A percentile compares a stretch with the other conserved stretches of the same genome.
These are phyloP conservation scores for Penstemon barbatus DNA, from an alignment of 257 asterid species.

Conservation along the genomic window DNA sequence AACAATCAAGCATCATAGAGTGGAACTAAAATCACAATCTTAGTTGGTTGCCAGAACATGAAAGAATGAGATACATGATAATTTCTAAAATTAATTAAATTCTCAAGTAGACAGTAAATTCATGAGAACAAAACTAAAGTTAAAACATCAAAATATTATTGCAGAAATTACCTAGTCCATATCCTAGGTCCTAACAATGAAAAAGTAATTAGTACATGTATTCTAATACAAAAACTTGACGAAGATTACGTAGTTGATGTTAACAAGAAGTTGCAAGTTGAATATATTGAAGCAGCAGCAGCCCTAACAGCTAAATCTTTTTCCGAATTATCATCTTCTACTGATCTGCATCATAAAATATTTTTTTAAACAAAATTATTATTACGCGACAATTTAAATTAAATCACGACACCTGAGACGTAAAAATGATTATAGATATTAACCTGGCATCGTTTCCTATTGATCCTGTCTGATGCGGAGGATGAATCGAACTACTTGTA, in stretches of 20 bases:
- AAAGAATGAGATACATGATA: too few species aligned
- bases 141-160: not conserved
- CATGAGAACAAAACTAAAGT: not conserved
- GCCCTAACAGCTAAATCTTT: constrained; percentile 69
- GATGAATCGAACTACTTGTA: constrained; percentile 31
- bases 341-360: constrained; percentile 42
- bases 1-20: too few species aligned
- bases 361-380: not conserved
- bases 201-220: not conserved
- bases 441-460: constrained; percentile 54
- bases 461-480: constrained; percentile 32
- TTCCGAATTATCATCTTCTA: constrained; percentile 44
- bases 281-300: constrained; percentile 92
- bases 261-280: constrained; percentile 76
- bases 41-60: too few species aligned
- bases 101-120: too few species aligned
- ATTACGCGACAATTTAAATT: not conserved
- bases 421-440: not conserved
- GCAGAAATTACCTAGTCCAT: not conserved
- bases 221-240: constrained; percentile 20
- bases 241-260: constrained; percentile 31
- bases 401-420: not conserved
- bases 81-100: too few species aligned
- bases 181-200: not conserved
- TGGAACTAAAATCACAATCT: too few species aligned